phyloP scores from a whole-genome alignment of 805 yeast species.

The Ogataea methanolica region DNA sequence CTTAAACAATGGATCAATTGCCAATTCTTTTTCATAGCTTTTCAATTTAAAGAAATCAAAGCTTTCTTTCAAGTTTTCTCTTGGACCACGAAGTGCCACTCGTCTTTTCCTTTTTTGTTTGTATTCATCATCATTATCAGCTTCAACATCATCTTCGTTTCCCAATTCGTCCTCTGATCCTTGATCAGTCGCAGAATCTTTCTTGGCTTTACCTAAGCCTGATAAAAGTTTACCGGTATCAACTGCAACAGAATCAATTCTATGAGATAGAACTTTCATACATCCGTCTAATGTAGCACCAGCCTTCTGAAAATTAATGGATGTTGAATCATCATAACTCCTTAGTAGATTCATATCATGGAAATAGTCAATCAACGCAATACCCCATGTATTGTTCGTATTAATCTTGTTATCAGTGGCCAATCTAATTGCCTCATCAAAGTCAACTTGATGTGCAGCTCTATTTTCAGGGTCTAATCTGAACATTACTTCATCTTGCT shows the following conservation, averaged over 20 bases:
- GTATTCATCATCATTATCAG: slow-evolving; percentile 18
- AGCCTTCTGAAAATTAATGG: slow-evolving; percentile 41
- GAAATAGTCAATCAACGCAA: slow-evolving; percentile 48
- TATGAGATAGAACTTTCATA: slow-evolving; percentile 43
- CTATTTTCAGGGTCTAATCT: slow-evolving; percentile 1
- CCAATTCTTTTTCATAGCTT: slow-evolving; percentile 58
- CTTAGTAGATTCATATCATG: slow-evolving; percentile 43
- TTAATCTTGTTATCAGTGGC: slow-evolving; percentile 40
- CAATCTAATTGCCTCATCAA: slow-evolving; percentile 23
- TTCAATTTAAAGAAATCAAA: slow-evolving; percentile 49
- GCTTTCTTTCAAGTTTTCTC: slow-evolving; percentile 3
- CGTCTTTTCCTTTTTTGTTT: slow-evolving; percentile 23
- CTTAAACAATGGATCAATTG: slow-evolving; percentile 69
- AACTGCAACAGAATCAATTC: slow-evolving; percentile 39
- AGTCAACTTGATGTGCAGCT: slow-evolving; percentile 12
- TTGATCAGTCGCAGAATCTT: slow-evolving; percentile 13
- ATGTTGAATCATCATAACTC: slow-evolving; percentile 33
- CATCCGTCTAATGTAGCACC: slow-evolving; percentile 52
- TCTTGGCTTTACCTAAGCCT: slow-evolving; percentile 53
- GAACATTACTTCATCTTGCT: neutral
- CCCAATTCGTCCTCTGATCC: slow-evolving; percentile 23
- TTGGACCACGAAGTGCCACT: slow-evolving; percentile 33
- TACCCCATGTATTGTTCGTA: slow-evolving; percentile 44
- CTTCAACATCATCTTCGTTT: slow-evolving; percentile 19
- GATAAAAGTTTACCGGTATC: slow-evolving; percentile 44